Base-by-base conservation (phyloP, 768 basidiomycete genomes). In the Collybia nuda region DNA sequence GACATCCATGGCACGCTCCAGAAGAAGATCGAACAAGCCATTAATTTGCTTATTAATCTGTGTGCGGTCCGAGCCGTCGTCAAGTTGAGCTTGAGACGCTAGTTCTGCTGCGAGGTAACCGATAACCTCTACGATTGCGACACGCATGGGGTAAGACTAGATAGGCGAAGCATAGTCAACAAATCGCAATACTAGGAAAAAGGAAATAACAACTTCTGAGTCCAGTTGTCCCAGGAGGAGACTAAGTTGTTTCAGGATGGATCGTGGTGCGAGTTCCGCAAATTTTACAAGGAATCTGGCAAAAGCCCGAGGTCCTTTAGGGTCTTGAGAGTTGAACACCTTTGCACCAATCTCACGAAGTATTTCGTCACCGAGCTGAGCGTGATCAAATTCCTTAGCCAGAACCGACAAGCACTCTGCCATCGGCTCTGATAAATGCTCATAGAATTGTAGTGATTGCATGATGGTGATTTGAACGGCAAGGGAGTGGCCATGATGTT, bases 81-180 rank as follows among this genome's bases (percentile, higher is more conserved):
- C 71, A 37, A 28, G 40, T 22, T 79, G 78, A 17, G 70, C 66
- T 2, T 82, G 77, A 17, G 68, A 62, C 0, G 88, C 83, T 11
- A 98, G 80, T 56, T 98, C 91, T 39, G 78, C 75, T 62, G 98
- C 93, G 53, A 98, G 81, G 51, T 77, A 73, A 5, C 92, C 93
- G 36, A 98, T 82, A 50, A 95, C 80, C 64, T 98, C 96, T 44
- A 99, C 82, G 49, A 99, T 77, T 1, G 93, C 92, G 74, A 93
- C 88, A 37, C 97, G 92, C 85, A 99, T 94, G 0, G 94, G 91
- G 63, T 98, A 97, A 0, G 94, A 86, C 93, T 97, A 58, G 9
- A 9, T 32, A 28, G 19, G 52, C 17, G 52, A 42, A 39, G 7
- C 23, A 18, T 38, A 19, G 47, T 40, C 5, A 51, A 15, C 12